These are phyloP conservation scores for Pugionium dolabratum DNA, from an alignment of 345 rosid species.

Conservation along the genomic window DNA sequence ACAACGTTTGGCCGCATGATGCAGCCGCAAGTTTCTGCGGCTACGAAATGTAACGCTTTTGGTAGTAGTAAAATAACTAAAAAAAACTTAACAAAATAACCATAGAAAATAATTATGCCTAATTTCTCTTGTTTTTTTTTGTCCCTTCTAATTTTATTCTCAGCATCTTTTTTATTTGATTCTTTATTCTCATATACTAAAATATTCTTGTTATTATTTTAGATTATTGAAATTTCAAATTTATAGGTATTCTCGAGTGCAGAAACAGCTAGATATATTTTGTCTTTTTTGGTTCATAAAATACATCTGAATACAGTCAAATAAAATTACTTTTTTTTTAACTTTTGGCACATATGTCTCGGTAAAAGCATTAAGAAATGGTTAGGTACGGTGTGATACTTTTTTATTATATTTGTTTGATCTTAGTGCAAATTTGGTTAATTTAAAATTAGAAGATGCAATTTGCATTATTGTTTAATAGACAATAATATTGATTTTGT, in stretches of 20 bases:
- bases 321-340: not conserved
- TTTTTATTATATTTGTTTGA: not conserved
- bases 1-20: too few species aligned
- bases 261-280: not conserved
- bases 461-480: slow-evolving; percentile 6
- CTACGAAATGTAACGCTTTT: too few species aligned
- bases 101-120: too few species aligned
- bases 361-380: slow-evolving; percentile 7
- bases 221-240: not conserved
- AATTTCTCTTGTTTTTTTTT: too few species aligned
- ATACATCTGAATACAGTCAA: not conserved
- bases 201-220: not conserved
- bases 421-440: slow-evolving; percentile 10
- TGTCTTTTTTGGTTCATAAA: not conserved
- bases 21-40: too few species aligned
- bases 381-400: not conserved
- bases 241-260: not conserved
- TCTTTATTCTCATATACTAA: not conserved
- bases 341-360: not conserved
- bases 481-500: not conserved
- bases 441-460: not conserved
- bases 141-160: too few species aligned
- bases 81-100: too few species aligned
- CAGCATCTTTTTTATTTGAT: too few species aligned
- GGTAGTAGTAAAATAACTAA: too few species aligned